Evolutionary conservation across 768 basidiomycete species (phyloP).

Genomic region (Auricularia heimuer): DNA sequence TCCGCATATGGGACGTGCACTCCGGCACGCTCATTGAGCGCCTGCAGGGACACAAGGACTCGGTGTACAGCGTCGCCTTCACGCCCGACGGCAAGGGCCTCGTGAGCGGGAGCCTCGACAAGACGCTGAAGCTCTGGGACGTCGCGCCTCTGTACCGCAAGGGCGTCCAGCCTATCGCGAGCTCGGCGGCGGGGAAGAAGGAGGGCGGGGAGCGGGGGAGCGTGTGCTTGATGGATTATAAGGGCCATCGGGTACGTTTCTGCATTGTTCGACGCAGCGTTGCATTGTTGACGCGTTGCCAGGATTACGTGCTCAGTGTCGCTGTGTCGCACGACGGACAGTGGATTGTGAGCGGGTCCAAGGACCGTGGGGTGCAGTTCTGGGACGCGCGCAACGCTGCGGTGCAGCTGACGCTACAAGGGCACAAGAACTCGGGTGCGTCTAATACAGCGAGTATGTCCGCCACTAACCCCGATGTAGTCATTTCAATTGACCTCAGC

Average conservation of each 20-base stretch:
- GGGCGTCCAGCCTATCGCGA: constrained; percentile 6
- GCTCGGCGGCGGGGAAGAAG: constrained; percentile 3
- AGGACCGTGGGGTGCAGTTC: constrained; percentile 94
- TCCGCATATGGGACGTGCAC: constrained; percentile 75
- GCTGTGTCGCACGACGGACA: constrained; percentile 85
- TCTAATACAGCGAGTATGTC: not conserved
- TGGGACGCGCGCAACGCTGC: constrained; percentile 73
- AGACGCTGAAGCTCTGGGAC: constrained; percentile 84
- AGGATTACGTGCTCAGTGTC: constrained; percentile 67
- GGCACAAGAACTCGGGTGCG: constrained; percentile 42
- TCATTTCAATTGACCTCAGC: constrained; percentile 37
- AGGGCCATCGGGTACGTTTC: constrained; percentile 70
- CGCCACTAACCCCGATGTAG: constrained; percentile 12
- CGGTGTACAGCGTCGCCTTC: constrained; percentile 84
- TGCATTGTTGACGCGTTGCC: not conserved
- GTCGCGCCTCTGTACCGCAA: constrained; percentile 31
- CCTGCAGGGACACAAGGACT: constrained; percentile 69
- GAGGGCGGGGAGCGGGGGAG: constrained; percentile 35
- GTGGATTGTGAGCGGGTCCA: constrained; percentile 91
- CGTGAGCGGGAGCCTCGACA: constrained; percentile 85
- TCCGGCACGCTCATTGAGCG: constrained; percentile 63
- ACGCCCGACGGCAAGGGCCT: constrained; percentile 83
- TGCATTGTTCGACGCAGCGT: not conserved
- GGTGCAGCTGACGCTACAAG: constrained; percentile 90
- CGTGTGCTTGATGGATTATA: constrained; percentile 72